Evolutionary conservation across 805 yeast genomes (phyloP).

Genomic region (Starmerella ratchasimensis): DNA sequence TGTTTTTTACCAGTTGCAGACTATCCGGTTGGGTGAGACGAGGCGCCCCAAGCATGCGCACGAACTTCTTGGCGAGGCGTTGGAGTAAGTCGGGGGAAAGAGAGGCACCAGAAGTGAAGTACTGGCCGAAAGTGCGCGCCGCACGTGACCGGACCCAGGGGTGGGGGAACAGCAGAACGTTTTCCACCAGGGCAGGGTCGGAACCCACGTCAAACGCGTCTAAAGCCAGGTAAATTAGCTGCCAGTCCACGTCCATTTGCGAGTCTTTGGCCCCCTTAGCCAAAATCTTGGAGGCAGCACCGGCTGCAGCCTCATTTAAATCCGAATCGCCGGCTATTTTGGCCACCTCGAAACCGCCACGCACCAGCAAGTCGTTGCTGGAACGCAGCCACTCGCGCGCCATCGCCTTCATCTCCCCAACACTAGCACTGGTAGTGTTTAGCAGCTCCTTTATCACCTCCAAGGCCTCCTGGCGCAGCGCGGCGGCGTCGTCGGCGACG

Average conservation of each 20-base stretch:
- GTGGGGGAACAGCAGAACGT: conserved; percentile 66
- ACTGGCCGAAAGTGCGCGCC: conserved; percentile 41
- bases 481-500: conserved; percentile 61
- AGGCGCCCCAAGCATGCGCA: conserved; percentile 78
- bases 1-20: conserved; percentile 48
- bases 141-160: conserved; percentile 75
- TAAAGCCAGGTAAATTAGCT: conserved; percentile 54
- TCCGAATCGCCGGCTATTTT: conserved; percentile 2
- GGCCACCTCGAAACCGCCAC: conserved; percentile 19
- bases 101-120: no score
- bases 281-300: conserved; percentile 3
- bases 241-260: conserved; percentile 44
- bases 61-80: conserved; percentile 43
- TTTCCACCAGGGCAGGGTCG: conserved; percentile 34
- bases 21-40: conserved; percentile 49
- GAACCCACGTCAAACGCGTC: conserved; percentile 22
- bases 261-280: conserved; percentile 2
- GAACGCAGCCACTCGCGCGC: conserved; percentile 15
- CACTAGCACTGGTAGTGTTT: neutral
- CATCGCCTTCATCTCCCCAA: conserved; percentile 10
- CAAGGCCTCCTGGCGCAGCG: conserved; percentile 74
- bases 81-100: conserved; percentile 39
- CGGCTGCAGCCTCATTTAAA: conserved; percentile 1
- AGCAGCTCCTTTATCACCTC: conserved; percentile 28
- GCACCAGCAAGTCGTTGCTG: conserved; percentile 13